These are phyloP conservation scores for Bipolaris sorokiniana DNA, from an alignment of 2,329 filamentous ascomycete genomes.

Conservation along the genomic window DNA sequence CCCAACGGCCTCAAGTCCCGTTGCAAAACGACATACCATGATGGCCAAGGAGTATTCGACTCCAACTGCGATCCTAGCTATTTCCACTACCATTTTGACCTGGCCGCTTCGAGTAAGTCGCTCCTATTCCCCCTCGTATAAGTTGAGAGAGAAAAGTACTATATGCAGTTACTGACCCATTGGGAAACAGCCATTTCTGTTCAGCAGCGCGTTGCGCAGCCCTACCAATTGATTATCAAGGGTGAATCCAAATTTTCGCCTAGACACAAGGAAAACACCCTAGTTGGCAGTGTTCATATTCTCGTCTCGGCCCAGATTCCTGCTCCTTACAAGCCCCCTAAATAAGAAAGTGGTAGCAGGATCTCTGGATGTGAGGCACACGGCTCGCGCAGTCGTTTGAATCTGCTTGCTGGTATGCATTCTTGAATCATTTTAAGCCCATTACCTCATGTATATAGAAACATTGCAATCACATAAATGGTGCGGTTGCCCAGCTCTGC, in stretches of 20 bases:
- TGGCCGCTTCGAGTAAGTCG: not conserved
- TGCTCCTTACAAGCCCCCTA: too few species aligned
- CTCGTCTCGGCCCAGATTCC: too few species aligned
- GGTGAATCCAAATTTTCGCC: not conserved
- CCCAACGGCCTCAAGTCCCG: too few species aligned
- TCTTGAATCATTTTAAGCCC: too few species aligned
- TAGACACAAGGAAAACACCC: not conserved
- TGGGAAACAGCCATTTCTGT: not conserved
- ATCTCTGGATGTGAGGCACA: too few species aligned
- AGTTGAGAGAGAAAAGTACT: not conserved
- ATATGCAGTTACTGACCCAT: not conserved
- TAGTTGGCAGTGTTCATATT: too few species aligned
- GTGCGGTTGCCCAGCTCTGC: too few species aligned
- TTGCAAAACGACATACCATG: not conserved
- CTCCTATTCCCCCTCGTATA: not conserved
- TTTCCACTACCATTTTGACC: not conserved
- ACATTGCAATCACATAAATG: too few species aligned
- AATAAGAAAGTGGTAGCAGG: too few species aligned
- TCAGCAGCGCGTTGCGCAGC: not conserved
- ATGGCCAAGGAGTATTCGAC: not conserved
- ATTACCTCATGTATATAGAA: too few species aligned
- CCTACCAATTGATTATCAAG: not conserved
- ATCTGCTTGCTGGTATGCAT: too few species aligned
- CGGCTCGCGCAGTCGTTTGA: too few species aligned
- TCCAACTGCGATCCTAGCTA: not conserved